A percentile compares a stretch with the other conserved stretches of the same genome.
Evolutionary conservation across 148 eudicot species (phyloP).

Genomic region (Agrostemma githago): DNA sequence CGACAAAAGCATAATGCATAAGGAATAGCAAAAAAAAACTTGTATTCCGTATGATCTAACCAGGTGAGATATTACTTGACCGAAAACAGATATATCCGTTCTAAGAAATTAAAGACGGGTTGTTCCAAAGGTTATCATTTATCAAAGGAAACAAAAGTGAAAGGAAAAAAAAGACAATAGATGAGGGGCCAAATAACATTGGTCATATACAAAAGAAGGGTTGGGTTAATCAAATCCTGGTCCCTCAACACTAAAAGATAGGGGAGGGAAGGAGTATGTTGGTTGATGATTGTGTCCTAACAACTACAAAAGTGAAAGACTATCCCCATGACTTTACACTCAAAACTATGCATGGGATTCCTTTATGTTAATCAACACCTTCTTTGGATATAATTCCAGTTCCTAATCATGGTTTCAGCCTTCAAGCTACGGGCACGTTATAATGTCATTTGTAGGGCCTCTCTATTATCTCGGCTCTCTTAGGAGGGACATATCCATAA

Average conservation of each 20-base stretch:
- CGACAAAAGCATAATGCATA: too few species aligned
- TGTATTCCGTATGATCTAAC: too few species aligned
- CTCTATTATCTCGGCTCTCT: neutral
- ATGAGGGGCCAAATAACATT: slow-evolving; percentile 39
- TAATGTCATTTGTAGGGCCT: slow-evolving; percentile 18
- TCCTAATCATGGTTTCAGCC: slow-evolving; percentile 40
- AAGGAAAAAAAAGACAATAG: slow-evolving; percentile 21
- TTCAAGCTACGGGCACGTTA: slow-evolving; percentile 16
- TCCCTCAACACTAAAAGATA: slow-evolving; percentile 38
- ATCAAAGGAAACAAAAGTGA: slow-evolving; percentile 8
- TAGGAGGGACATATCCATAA: too few species aligned
- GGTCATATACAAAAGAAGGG: slow-evolving; percentile 32
- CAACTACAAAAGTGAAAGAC: slow-evolving; percentile 38
- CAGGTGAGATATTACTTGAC: too few species aligned
- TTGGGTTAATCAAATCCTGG: slow-evolving; percentile 33
- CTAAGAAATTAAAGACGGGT: too few species aligned
- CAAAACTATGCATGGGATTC: slow-evolving; percentile 58
- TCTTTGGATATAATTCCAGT: slow-evolving; percentile 21
- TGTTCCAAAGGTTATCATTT: slow-evolving; percentile 28
- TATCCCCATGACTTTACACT: slow-evolving; percentile 26
- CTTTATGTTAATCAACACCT: slow-evolving; percentile 29
- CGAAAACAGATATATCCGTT: too few species aligned
- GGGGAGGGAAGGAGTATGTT: slow-evolving; percentile 5
- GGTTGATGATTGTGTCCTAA: slow-evolving; percentile 43
- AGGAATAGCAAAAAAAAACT: too few species aligned